Evolutionary conservation across 164 flowering plant genomes (phyloP).

Genomic region (Brasenia schreberi): DNA sequence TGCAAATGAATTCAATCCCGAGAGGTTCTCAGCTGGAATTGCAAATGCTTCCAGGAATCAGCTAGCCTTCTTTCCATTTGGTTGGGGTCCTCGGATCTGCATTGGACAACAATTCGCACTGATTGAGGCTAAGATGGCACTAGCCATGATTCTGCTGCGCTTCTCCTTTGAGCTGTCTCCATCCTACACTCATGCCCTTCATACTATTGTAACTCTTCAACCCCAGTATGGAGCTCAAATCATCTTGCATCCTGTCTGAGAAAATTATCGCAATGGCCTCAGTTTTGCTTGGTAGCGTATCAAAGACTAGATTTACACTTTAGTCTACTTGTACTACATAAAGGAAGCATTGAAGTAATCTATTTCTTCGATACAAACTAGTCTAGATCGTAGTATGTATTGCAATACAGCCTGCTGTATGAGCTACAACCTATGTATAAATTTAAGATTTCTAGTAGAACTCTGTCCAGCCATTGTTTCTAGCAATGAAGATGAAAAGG

Average conservation of each 20-base stretch:
- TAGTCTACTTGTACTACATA: no score
- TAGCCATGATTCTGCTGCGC: conserved; percentile 1
- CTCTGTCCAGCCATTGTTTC: no score
- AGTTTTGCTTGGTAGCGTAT: no score
- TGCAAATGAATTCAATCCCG: not conserved
- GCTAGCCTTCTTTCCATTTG: conserved; percentile 1
- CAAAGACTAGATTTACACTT: no score
- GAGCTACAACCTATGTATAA: no score
- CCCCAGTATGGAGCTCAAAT: conserved; percentile 1
- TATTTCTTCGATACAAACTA: no score
- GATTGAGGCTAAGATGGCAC: conserved; percentile 2
- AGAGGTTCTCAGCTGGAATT: not conserved
- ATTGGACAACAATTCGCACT: not conserved
- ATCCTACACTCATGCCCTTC: not conserved
- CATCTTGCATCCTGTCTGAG: not conserved
- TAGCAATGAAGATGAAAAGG: no score
- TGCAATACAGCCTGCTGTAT: no score
- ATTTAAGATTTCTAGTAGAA: no score
- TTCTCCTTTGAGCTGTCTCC: conserved; percentile 1
- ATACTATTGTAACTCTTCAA: not conserved
- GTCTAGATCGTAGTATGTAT: no score
- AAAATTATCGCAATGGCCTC: no score
- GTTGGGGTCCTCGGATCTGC: conserved; percentile 1
- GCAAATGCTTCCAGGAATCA: not conserved
- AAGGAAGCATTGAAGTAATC: no score